Evolutionary conservation across 163 green algal genomes (phyloP).

Genomic region (Volvox carteri): DNA sequence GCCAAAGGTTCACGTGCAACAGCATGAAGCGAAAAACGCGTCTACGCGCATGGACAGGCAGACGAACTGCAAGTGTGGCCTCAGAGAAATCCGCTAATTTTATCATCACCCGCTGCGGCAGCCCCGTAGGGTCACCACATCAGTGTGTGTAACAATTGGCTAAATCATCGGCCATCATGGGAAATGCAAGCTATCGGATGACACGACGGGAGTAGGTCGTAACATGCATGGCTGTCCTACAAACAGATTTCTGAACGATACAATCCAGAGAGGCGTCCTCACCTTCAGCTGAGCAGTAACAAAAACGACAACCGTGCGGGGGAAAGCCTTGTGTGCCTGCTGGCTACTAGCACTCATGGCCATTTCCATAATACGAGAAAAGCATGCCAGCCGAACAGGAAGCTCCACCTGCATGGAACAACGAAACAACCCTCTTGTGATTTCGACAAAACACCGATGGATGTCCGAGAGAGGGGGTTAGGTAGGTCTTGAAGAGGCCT

Average conservation of each 20-base stretch:
- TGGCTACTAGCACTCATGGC: conserved; percentile 30
- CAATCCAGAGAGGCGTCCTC: no score
- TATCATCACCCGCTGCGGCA: conserved; percentile 53
- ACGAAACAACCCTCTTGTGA: neutral
- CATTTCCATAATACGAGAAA: conserved; percentile 62
- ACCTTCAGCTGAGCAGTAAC: conserved; percentile 68
- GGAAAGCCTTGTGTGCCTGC: conserved; percentile 56
- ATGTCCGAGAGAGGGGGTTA: neutral
- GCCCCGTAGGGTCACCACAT: conserved; percentile 49
- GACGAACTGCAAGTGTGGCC: conserved; percentile 49
- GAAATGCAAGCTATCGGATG: no score
- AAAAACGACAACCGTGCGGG: conserved; percentile 62
- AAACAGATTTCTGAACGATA: no score
- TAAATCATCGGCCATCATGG: conserved; percentile 65
- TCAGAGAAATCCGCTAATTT: conserved; percentile 79
- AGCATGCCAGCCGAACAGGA: conserved; percentile 54
- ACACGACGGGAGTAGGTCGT: no score
- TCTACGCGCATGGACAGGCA: no score
- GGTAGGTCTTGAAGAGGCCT: conserved; percentile 34
- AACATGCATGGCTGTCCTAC: no score
- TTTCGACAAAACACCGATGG: neutral
- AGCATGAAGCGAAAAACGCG: neutral
- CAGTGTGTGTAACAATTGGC: conserved; percentile 77
- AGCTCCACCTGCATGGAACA: conserved; percentile 54
- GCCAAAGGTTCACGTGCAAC: neutral